Evolutionary conservation across 495 filamentous ascomycete genomes (phyloP).

Genomic region (Talaromyces borbonicus): DNA sequence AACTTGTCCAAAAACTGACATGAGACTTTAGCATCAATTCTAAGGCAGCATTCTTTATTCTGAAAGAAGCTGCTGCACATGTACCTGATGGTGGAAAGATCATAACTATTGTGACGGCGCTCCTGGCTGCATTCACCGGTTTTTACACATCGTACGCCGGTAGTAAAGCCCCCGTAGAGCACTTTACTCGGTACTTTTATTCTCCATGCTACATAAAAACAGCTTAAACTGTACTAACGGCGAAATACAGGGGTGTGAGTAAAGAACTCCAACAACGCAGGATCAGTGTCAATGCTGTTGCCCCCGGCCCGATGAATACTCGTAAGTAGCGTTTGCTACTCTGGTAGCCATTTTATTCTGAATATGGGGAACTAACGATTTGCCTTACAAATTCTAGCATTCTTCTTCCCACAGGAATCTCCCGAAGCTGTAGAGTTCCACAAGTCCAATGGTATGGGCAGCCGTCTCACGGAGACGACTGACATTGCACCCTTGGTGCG

Average conservation of each 20-base stretch:
- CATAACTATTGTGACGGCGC: constrained; percentile 27
- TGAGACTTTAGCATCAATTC: constrained; percentile 22
- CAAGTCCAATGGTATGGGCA: constrained; percentile 24
- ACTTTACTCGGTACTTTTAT: constrained; percentile 23
- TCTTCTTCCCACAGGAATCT: constrained; percentile 28
- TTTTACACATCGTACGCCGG: constrained; percentile 32
- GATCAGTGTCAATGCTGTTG: constrained; percentile 28
- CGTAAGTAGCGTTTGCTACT: too few relatives aligned
- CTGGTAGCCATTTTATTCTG: too few relatives aligned
- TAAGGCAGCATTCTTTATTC: constrained; percentile 28
- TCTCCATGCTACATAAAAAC: neutral
- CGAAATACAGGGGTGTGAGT: constrained; percentile 17
- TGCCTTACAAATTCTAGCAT: constrained; percentile 12
- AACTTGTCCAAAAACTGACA: neutral
- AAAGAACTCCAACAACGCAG: constrained; percentile 28
- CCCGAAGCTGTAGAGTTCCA: constrained; percentile 24
- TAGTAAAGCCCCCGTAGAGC: constrained; percentile 30
- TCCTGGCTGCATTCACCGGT: constrained; percentile 28
- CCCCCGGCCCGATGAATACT: constrained; percentile 33
- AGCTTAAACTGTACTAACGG: neutral
- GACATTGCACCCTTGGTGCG: constrained; percentile 29
- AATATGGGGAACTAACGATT: too few relatives aligned
- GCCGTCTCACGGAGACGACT: constrained; percentile 20
- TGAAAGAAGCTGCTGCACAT: constrained; percentile 23
- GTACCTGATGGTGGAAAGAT: constrained; percentile 27